Percentiles rank a stretch among this genome's conserved stretches.
Conservation (phyloP, 352 stramenopile species). For the Achlya hypogyna region DNA sequence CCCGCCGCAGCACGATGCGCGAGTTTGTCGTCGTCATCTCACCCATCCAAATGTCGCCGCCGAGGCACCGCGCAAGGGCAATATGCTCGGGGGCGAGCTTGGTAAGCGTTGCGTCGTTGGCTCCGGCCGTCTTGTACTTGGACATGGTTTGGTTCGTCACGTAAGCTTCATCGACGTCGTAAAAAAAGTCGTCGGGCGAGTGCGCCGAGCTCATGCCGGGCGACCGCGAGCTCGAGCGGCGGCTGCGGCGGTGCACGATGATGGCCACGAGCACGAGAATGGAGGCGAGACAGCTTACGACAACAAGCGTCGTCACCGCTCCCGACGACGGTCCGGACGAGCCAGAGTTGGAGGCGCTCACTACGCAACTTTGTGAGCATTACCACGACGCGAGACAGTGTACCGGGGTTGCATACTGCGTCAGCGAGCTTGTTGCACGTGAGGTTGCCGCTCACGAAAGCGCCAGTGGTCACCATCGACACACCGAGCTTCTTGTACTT, state of each 20-base stretch:
- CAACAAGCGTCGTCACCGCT: slow-evolving; percentile 8
- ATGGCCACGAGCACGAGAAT: slow-evolving; percentile 5
- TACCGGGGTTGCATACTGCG: background rate
- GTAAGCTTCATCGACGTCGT: slow-evolving; percentile 12
- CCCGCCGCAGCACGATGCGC: slow-evolving; percentile 1
- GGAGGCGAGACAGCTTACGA: slow-evolving; percentile 8
- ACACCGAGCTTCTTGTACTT: background rate
- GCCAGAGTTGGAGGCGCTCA: background rate
- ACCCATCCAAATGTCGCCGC: slow-evolving; percentile 17
- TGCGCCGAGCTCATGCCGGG: slow-evolving; percentile 5
- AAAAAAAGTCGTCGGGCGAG: slow-evolving; percentile 16
- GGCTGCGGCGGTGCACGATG: slow-evolving; percentile 13
- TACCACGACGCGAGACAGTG: background rate
- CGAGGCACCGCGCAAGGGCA: background rate
- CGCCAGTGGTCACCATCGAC: background rate
- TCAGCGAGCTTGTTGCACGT: background rate
- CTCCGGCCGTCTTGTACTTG: slow-evolving; percentile 15
- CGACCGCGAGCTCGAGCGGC: background rate
- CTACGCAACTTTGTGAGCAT: background rate
- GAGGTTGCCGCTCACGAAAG: background rate
- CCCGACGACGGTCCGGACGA: background rate
- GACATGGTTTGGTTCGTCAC: slow-evolving; percentile 18
- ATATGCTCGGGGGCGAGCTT: slow-evolving; percentile 3
- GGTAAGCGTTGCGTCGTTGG: slow-evolving; percentile 10
- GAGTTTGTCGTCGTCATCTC: slow-evolving; percentile 2